Base-by-base conservation (phyloP, 2,329 filamentous ascomycete species). In the Pseudogymnoascus sp. region DNA sequence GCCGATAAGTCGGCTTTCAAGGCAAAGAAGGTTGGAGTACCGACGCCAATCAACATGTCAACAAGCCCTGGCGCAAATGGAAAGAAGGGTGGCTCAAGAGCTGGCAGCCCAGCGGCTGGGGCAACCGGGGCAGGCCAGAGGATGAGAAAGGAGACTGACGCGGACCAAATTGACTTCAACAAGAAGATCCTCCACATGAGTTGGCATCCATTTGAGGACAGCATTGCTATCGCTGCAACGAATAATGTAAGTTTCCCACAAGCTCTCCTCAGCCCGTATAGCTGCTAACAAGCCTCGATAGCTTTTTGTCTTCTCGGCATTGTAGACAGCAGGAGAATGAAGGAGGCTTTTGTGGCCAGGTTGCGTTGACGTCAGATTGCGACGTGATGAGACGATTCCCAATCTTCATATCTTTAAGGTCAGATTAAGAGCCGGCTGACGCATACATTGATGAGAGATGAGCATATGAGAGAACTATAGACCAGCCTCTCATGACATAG, bases 161-260 rank as follows among this genome's bases (percentile, higher is more conserved):
- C 95, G 64, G 93, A 99, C 77, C 93, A 97, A 80, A 97, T 97
- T 77, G 95, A 99, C 78, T 99, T 97, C 79, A 97, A 97, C 84
- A 99, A 97, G 85, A 99, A 99, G 85, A 99, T 99, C 72, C 77
- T 99, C 74, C 95, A 99, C 77, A 99, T 99, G 95, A 97, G 93
- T 79, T 99, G 95, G 95, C 95, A 99, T 86, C 95, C 95, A 59
- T 97, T 96, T 72, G 95, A 99, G 79, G 93, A 99, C 79, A 97
- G 93, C 80, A 99, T 99, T 79, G 95, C 95, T 64, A 99, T 99
- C 81, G 95, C 95, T 70, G 95, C 95, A 65, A 99, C 95, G 68
- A 99, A 99, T 83, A 99, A 99, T 79, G 95, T 97, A 80, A 89
- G 93, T 82, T 43, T 46, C n/a, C n/a, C n/a, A 7, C 43, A 7